A percentile compares a stretch with the other conserved stretches of the same genome.
These are phyloP conservation scores for Malassezia yamatoensis DNA, from an alignment of 1,284 basidiomycete genomes.

Conservation along the genomic window DNA sequence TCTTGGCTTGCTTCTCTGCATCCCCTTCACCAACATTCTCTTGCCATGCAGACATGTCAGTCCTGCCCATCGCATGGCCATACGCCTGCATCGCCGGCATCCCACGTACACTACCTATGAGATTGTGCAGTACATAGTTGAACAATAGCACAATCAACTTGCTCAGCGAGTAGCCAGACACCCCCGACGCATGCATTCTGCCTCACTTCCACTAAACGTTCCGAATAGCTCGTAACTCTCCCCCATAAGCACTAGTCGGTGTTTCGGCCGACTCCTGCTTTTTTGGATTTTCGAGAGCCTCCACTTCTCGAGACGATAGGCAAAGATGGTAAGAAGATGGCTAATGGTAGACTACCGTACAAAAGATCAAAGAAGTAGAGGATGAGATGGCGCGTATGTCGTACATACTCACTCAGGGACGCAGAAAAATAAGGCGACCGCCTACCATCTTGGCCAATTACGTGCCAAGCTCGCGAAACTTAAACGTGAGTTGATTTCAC, in stretches of 20 bases:
- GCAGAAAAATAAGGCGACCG: constrained; percentile 78
- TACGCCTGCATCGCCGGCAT: constrained; percentile 1
- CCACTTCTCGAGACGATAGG: background rate
- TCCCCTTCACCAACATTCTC: background rate
- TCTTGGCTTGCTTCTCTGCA: background rate
- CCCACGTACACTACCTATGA: constrained; percentile 6
- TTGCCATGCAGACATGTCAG: background rate
- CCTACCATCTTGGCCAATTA: constrained; percentile 85
- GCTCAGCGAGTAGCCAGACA: background rate
- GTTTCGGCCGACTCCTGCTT: constrained; percentile 9
- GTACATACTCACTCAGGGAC: constrained; percentile 51
- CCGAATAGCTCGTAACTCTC: background rate
- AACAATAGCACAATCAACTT: constrained; percentile 8
- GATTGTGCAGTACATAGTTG: constrained; percentile 6
- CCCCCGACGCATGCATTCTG: background rate
- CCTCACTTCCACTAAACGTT: background rate
- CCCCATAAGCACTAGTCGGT: background rate
- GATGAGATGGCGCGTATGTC: constrained; percentile 43
- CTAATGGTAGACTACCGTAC: constrained; percentile 29
- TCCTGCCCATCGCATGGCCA: background rate
- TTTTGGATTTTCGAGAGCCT: background rate
- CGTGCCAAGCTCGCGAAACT: constrained; percentile 98
- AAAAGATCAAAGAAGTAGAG: constrained; percentile 47
- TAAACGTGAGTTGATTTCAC: constrained; percentile 79
- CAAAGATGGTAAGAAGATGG: constrained; percentile 10